phyloP scores from a whole-genome alignment of 441 rosid genomes.

The Populus hybrid region DNA sequence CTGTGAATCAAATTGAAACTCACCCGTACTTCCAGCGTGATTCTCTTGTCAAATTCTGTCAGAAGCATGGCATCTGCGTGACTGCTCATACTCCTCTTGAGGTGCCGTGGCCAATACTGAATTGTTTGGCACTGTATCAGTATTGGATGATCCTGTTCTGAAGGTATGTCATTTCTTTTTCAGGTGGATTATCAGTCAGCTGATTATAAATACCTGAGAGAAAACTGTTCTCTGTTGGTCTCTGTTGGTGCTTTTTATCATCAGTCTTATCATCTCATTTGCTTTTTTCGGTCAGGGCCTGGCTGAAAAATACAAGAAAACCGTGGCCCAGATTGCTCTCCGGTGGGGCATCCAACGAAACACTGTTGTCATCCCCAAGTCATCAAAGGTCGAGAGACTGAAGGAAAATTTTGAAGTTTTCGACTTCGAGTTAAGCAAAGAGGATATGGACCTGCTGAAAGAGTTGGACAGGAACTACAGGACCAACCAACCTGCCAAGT shows the following conservation, averaged over 20 bases:
- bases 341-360: slow-evolving; percentile 87
- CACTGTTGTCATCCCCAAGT: slow-evolving; percentile 78
- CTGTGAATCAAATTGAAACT: slow-evolving; percentile 90
- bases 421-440: slow-evolving; percentile 65
- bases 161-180: slow-evolving; percentile 41
- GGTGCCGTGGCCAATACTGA: slow-evolving; percentile 78
- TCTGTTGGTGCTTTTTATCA: not conserved
- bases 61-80: slow-evolving; percentile 75
- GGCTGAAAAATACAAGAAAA: slow-evolving; percentile 75
- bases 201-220: not conserved
- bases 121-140: slow-evolving; percentile 75
- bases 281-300: slow-evolving; percentile 37
- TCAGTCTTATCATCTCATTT: not conserved
- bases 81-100: slow-evolving; percentile 90
- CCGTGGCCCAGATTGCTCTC: slow-evolving; percentile 72
- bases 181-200: not conserved
- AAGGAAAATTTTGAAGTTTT: slow-evolving; percentile 65
- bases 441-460: slow-evolving; percentile 73
- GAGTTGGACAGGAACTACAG: slow-evolving; percentile 59
- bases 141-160: slow-evolving; percentile 75
- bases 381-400: slow-evolving; percentile 69
- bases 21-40: slow-evolving; percentile 95
- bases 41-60: slow-evolving; percentile 89
- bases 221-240: not conserved
- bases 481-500: slow-evolving; percentile 75